Evolutionary conservation across 805 yeast species (phyloP), one percentile per base, ranked within the genome.

Genomic region (Komagataella populi): DNA sequence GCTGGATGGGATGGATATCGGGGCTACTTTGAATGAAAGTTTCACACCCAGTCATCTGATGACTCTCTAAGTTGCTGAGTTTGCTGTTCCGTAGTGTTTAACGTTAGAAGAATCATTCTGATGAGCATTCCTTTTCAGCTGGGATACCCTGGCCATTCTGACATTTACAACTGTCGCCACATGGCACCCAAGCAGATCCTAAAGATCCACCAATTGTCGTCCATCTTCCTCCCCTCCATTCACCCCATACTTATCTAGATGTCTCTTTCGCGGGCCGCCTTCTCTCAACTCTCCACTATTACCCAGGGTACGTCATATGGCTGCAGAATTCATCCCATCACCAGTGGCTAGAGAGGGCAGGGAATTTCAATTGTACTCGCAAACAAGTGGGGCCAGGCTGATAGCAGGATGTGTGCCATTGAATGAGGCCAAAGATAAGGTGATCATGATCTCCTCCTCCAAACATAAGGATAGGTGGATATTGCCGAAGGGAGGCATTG

Each of bases 401-500:
- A 97, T 93, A 6, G 96, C 98, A 3, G 99, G 99, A 0, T 86
- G 96, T 57, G 77, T 93, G 8, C 83, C 91, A 23, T 67, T 91
- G 48, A 79, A 81, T 57, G 62, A 65, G 1, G 70, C 73, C 23
- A 76, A 73, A 52, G 73, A 72, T 24, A 75, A 80, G 57, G 89
- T 91, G 17, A 74, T 93, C 7, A 77, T 93, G 81, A 77, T 93
- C 22, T 76, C 85, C 52, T 87, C 97, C 1, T 72, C 84, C 12
- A 81, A 82, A 6, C 81, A 80, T 55, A 74, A 72, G 46, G 77
- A 79, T 53, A 74, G 74, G 57, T 91, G 96, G 96, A 87, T 93
- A 6, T 65, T 93, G 3, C 99, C 99, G 4, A 93, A 93, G 64
- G 99, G 99, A 39, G 99, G 99, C 1, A 81, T 90, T 45, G 99